phyloP scores from a whole-genome alignment of 73 alveolate genomes.

The Paramecium octaurelia region DNA sequence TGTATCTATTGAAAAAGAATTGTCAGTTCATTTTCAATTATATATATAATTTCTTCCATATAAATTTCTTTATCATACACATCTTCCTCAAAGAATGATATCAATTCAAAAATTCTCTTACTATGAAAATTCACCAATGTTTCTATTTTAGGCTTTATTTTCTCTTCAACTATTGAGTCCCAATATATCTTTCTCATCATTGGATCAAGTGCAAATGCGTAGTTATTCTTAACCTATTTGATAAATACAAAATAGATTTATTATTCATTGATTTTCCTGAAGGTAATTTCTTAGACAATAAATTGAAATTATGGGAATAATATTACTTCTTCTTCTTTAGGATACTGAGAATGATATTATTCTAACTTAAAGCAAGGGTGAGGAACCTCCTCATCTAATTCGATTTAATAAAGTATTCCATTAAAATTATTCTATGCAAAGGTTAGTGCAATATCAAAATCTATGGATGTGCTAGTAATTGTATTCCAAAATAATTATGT shows the following conservation, averaged over 20 bases:
- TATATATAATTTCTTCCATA: not conserved
- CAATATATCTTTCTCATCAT: not conserved
- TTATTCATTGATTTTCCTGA: not conserved
- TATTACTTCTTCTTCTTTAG: not conserved
- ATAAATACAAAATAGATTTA: not conserved
- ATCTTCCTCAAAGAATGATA: not conserved
- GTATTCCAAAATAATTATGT: not conserved
- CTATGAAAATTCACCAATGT: not conserved
- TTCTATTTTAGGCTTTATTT: not conserved
- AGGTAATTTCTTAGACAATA: not conserved
- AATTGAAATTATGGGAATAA: not conserved
- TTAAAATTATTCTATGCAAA: not conserved
- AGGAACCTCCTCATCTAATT: not conserved
- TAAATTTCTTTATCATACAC: not conserved
- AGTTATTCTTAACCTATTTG: not conserved
- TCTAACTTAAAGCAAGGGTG: not conserved
- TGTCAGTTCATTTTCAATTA: not conserved
- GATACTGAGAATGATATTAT: not conserved
- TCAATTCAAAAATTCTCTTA: not conserved
- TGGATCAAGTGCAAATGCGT: not conserved
- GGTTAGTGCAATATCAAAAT: not conserved
- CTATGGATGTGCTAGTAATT: not conserved
- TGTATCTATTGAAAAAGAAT: not conserved
- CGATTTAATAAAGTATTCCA: not conserved
- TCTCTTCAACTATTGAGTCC: not conserved